A percentile compares a stretch with the other conserved stretches of the same genome.
phyloP scores from a whole-genome alignment of 768 basidiomycete species.

The Suillus subluteus region DNA sequence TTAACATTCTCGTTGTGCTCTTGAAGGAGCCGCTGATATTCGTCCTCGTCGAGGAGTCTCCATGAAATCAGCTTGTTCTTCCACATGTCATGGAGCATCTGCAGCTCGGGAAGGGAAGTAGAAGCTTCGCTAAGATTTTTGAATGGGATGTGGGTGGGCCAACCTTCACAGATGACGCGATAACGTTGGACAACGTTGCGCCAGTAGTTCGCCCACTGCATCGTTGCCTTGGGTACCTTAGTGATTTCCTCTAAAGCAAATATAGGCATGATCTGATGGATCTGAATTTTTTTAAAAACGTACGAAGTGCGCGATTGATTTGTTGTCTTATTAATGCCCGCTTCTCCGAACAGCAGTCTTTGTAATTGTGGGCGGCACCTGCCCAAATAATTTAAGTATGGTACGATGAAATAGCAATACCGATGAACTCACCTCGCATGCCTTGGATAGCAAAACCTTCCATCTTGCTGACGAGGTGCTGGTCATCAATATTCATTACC shows the following conservation, averaged over 20 bases:
- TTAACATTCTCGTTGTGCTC: slow-evolving; percentile 4
- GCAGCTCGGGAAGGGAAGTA: slow-evolving; percentile 9
- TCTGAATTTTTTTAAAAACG: background rate
- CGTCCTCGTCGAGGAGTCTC: background rate
- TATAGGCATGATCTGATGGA: background rate
- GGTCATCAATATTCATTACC: slow-evolving; percentile 2
- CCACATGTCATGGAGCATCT: slow-evolving; percentile 8
- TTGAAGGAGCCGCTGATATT: background rate
- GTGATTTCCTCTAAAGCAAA: slow-evolving; percentile 10
- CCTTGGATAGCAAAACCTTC: slow-evolving; percentile 14
- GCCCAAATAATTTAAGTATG: background rate
- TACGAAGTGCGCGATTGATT: background rate
- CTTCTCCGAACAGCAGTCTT: background rate
- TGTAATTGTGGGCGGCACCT: background rate
- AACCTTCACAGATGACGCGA: slow-evolving; percentile 11
- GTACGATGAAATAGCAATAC: background rate
- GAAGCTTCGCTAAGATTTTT: slow-evolving; percentile 9
- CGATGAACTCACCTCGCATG: slow-evolving; percentile 9
- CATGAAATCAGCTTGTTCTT: slow-evolving; percentile 7
- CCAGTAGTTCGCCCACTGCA: slow-evolving; percentile 13
- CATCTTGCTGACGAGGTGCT: slow-evolving; percentile 15
- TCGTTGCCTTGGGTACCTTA: slow-evolving; percentile 6
- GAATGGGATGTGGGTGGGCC: slow-evolving; percentile 10
- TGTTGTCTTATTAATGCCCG: background rate
- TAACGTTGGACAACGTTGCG: background rate